These are phyloP conservation scores for Byssothecium circinans DNA, from an alignment of 2,329 filamentous ascomycete species.

Conservation along the genomic window DNA sequence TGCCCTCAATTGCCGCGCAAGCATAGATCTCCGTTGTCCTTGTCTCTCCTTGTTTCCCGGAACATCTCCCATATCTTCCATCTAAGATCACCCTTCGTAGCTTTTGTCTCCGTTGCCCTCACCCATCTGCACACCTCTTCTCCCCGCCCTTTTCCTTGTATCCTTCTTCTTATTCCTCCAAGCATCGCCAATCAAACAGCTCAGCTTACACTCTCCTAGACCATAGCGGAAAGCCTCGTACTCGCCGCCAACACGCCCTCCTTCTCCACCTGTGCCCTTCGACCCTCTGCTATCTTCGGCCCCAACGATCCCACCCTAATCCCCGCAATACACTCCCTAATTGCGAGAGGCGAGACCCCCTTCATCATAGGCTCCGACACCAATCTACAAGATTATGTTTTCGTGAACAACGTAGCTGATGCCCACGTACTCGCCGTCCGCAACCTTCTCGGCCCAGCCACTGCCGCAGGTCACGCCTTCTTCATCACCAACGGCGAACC, in stretches of 20 bases:
- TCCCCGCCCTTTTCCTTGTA: neutral
- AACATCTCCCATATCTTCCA: too few species aligned
- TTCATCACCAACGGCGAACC: slow-evolving; percentile 89
- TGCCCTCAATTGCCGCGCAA: too few species aligned
- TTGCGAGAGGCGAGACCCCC: slow-evolving; percentile 67
- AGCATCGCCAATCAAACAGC: neutral
- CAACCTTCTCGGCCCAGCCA: slow-evolving; percentile 65
- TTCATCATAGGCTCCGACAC: slow-evolving; percentile 78
- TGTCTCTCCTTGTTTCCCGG: too few species aligned
- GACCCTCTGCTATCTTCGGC: slow-evolving; percentile 87
- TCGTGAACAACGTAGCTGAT: slow-evolving; percentile 70
- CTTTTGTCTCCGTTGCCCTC: too few species aligned
- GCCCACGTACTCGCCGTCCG: slow-evolving; percentile 80
- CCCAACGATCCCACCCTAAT: slow-evolving; percentile 81
- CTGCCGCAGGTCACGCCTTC: slow-evolving; percentile 75
- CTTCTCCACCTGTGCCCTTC: slow-evolving; percentile 77
- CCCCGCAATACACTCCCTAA: slow-evolving; percentile 72
- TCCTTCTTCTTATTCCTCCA: neutral
- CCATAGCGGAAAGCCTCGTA: slow-evolving; percentile 79
- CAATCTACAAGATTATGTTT: slow-evolving; percentile 72
- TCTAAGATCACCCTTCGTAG: too few species aligned
- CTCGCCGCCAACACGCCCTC: slow-evolving; percentile 68
- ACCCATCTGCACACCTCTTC: neutral
- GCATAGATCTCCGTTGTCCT: too few species aligned
- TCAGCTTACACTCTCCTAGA: slow-evolving; percentile 49